Conservation (phyloP, 371 early-diverging fungal genomes). For the Mortierella sp. region DNA sequence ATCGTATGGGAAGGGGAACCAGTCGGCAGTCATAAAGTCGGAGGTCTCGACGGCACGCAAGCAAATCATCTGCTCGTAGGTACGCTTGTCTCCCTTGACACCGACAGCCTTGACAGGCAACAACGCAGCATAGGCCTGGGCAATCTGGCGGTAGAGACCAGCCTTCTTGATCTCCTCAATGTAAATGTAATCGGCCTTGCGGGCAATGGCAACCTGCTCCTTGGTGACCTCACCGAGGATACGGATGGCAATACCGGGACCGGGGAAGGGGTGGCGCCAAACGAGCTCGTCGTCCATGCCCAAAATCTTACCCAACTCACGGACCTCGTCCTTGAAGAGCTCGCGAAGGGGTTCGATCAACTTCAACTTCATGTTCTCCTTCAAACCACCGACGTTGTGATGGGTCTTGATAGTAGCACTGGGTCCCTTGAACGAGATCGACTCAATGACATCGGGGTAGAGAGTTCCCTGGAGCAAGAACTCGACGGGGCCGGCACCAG, state of each 20-base stretch:
- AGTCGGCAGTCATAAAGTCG: constrained; percentile 99
- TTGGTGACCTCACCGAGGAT: constrained; percentile 95
- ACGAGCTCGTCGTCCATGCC: constrained; percentile 94
- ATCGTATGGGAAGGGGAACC: constrained; percentile 88
- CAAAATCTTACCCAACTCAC: constrained; percentile 90
- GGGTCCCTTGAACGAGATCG: constrained; percentile 98
- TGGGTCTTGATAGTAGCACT: constrained; percentile 98
- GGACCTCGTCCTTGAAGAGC: constrained; percentile 99
- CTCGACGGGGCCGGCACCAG: constrained; percentile 82
- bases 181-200: constrained; percentile 96
- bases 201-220: constrained; percentile 93
- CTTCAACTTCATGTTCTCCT: constrained; percentile 97
- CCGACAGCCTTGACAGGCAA: constrained; percentile 97
- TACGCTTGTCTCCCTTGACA: constrained; percentile 98
- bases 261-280: constrained; percentile 99
- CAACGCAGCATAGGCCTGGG: constrained; percentile 97
- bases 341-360: constrained; percentile 98
- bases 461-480: constrained; percentile 97
- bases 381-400: constrained; percentile 98
- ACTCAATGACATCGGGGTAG: constrained; percentile 99
- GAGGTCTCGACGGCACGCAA: constrained; percentile 96
- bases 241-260: constrained; percentile 98
- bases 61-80: constrained; percentile 98
- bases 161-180: constrained; percentile 98
- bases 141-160: constrained; percentile 94